Conservation (phyloP, 495 filamentous ascomycete genomes). For the Hypoxylon fragiforme region DNA sequence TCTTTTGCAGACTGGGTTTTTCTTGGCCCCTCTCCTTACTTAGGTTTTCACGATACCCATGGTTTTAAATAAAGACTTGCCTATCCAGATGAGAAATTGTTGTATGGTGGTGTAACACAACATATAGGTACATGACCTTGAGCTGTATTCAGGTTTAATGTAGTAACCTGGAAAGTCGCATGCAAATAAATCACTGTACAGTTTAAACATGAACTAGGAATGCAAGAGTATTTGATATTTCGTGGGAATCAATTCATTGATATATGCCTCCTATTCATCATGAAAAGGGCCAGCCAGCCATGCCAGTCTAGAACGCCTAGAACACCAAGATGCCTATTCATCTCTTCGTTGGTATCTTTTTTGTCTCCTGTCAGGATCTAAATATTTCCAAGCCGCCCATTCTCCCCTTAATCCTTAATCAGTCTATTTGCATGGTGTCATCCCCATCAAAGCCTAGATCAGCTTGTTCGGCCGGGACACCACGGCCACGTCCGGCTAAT, state of each 20-base stretch:
- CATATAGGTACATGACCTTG: too few relatives aligned
- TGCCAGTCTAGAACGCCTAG: slow-evolving; percentile 16
- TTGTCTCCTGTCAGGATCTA: background rate
- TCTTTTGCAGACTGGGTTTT: background rate
- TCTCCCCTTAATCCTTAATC: slow-evolving; percentile 7
- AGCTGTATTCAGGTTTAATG: too few relatives aligned
- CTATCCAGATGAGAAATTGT: too few relatives aligned
- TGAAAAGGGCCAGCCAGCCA: too few relatives aligned
- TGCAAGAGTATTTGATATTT: too few relatives aligned
- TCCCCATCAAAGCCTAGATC: slow-evolving; percentile 66
- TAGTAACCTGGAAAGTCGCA: too few relatives aligned
- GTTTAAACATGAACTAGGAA: too few relatives aligned
- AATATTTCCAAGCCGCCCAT: background rate
- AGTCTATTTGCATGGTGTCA: slow-evolving; percentile 80
- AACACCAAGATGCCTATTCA: slow-evolving; percentile 25
- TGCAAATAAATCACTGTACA: too few relatives aligned
- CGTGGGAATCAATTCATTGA: too few relatives aligned
- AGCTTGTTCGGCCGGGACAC: slow-evolving; percentile 64
- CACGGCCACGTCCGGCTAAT: slow-evolving; percentile 84
- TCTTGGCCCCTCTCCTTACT: slow-evolving; percentile 3
- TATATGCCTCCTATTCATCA: too few relatives aligned
- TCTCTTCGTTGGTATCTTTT: slow-evolving; percentile 31
- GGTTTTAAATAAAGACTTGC: slow-evolving; percentile 3
- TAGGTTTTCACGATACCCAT: slow-evolving; percentile 26
- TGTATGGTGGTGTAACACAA: too few relatives aligned